Conservation (phyloP, 345 rosid genomes). For the Brassica napus region DNA sequence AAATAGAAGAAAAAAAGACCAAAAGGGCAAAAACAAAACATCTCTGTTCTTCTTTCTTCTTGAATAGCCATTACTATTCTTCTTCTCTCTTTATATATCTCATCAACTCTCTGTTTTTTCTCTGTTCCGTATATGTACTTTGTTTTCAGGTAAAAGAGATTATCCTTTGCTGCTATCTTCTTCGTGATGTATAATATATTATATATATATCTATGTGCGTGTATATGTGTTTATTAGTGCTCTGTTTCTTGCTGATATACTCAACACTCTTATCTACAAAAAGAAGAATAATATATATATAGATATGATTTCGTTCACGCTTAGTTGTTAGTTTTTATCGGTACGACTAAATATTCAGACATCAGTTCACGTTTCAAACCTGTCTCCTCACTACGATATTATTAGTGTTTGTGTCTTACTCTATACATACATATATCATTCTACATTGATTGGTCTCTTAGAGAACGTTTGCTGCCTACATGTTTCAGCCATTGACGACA, state of each 20-base stretch:
- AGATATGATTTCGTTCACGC: background rate
- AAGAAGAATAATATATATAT: background rate
- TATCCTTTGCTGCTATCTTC: no score
- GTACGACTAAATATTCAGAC: constrained; percentile 40
- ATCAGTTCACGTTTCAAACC: constrained; percentile 40
- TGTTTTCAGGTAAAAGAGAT: no score
- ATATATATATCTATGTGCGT: no score
- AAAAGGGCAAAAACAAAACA: no score
- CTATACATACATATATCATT: background rate
- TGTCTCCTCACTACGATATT: constrained; percentile 12
- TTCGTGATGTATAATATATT: no score
- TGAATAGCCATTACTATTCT: background rate
- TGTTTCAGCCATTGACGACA: constrained; percentile 35
- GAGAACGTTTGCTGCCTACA: background rate
- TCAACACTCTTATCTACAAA: no score
- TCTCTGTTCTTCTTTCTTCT: constrained; percentile 20
- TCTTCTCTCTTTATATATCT: no score
- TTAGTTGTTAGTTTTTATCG: constrained; percentile 36
- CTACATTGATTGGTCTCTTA: constrained; percentile 9
- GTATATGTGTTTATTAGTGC: no score
- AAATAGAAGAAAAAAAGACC: background rate
- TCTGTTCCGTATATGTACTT: no score
- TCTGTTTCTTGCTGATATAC: no score
- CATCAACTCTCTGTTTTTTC: no score
- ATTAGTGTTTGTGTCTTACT: background rate